Evolutionary conservation across 805 yeast genomes (phyloP), one percentile per base, ranked within the genome.

Genomic region (Lipomyces mesembrius): DNA sequence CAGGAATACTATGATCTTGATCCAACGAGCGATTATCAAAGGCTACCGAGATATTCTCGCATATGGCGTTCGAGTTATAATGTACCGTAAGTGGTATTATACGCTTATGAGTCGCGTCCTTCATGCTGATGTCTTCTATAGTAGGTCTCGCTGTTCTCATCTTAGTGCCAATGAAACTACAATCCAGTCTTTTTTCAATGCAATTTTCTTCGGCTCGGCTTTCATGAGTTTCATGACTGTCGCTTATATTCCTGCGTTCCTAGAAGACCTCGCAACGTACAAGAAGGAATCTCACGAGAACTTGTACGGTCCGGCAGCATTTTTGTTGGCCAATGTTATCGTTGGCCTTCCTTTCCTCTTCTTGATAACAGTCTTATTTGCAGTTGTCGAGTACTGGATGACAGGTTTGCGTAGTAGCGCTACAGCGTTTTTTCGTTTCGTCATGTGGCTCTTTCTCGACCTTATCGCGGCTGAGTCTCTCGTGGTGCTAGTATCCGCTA

Each of bases 131-230:
- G 3, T 43, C 8, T 43, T 43, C 9, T n/a, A 6, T 43, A 43
- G 49, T 80, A 7, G 80, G 81, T 22, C 74, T 80, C 62, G 82
- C 83, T 9, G 70, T 80, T 22, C 64, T 80, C 72, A 80, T n/a
- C 74, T 80, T 17, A 64, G 65, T 3, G 60, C 67, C 37, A 54
- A 61, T 2, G 79, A 77, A 61, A 57, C 62, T 29, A 69, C 69
- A 61, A 75, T 77, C 55, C 78, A 76, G 66, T 76, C 76, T 12
- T 76, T 74, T 64, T 77, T 75, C 59, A 77, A 75, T 62, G 79
- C 79, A 17, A 73, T 77, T 1, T 80, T 80, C 74, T 80, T 80
- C 70, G 77, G 80, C 20, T 82, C 81, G n/a, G 82, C 83, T 9
- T 80, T 80, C 71, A 80, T 43, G 49, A 43, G 49, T 43, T 43